These are phyloP conservation scores for Bassia scoparia DNA, from an alignment of 148 eudicot species.

Conservation along the genomic window DNA sequence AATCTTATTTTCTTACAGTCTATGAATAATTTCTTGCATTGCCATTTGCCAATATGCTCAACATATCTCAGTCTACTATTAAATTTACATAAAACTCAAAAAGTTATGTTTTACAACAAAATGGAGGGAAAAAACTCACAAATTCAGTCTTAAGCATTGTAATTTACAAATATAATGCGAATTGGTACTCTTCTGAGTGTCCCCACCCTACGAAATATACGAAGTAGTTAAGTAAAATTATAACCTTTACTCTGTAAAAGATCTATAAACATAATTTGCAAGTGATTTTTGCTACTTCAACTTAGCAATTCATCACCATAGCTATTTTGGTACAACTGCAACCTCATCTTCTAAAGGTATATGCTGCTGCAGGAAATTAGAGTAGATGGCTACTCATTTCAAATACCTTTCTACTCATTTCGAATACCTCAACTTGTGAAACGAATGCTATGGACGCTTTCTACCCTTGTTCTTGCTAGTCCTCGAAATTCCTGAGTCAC, in stretches of 20 bases:
- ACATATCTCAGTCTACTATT: neutral
- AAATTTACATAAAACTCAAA: neutral
- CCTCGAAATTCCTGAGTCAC: conserved; percentile 52
- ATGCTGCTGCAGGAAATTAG: neutral
- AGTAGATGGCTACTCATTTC: neutral
- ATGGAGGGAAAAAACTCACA: neutral
- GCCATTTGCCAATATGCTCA: too few relatives aligned
- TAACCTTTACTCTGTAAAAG: neutral
- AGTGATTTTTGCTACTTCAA: neutral
- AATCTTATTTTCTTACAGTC: too few relatives aligned
- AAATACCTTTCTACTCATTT: neutral
- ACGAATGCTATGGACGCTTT: conserved; percentile 34
- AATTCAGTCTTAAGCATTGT: neutral
- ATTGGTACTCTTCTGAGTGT: neutral
- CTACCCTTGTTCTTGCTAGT: conserved; percentile 45
- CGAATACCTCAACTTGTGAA: neutral
- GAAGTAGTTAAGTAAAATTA: neutral
- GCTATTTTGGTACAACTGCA: neutral
- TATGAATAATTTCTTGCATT: too few relatives aligned
- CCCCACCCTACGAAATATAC: neutral
- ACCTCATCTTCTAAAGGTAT: neutral
- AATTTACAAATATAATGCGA: neutral
- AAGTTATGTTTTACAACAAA: neutral
- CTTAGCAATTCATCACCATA: neutral
- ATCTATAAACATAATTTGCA: conserved; percentile 10